Evolutionary conservation across 495 filamentous ascomycete species (phyloP), one percentile per base, ranked within the genome.

Genomic region (Filosporella fistucella): DNA sequence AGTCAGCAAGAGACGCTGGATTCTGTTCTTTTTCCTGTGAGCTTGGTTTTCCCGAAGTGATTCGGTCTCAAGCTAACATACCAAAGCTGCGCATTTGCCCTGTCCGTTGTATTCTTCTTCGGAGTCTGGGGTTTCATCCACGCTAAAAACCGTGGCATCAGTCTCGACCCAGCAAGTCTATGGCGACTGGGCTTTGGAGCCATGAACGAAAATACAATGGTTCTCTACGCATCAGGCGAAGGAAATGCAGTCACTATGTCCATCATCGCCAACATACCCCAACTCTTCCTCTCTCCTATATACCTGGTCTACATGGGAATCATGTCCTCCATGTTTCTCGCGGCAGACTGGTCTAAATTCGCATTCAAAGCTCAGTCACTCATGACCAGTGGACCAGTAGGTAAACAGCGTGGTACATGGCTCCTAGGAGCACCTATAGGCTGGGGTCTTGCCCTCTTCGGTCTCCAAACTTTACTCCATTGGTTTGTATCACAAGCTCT

Each of bases 401-500:
- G 45, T 28, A 30, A 14, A 41, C 36, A 49, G 26, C 35, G 37
- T 16, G 37, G 46, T 14, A 42, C 46, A 18, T 49, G 46, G 46
- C 37, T 49, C 16, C 25, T 49, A 10, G 36, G 46, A 12, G 46
- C 46, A 23, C 46, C 46, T 3, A n/a, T 49, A 25, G 35, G 21
- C 21, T 49, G 36, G 37, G 46, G 35, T 4, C 9, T 49, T 14
- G 16, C 17, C 1, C 23, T 49, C 3, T 37, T 49, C n/a, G 8
- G 24, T 6, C 25, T 49, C 13, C 37, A 49, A 18, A 33, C 37
- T 17, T 26, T 49, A 6, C 28, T 49, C 16, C 37, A 49, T 18
- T 49, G 46, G 46, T 49, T 49, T 20, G 37, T 49, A 7, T 49
- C 46, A 8, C 46, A 49, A 33, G 40, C 46, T 24, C 16, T 49